Evolutionary conservation across 345 rosid genomes (phyloP).

Genomic region (Leavenworthia alabamica): DNA sequence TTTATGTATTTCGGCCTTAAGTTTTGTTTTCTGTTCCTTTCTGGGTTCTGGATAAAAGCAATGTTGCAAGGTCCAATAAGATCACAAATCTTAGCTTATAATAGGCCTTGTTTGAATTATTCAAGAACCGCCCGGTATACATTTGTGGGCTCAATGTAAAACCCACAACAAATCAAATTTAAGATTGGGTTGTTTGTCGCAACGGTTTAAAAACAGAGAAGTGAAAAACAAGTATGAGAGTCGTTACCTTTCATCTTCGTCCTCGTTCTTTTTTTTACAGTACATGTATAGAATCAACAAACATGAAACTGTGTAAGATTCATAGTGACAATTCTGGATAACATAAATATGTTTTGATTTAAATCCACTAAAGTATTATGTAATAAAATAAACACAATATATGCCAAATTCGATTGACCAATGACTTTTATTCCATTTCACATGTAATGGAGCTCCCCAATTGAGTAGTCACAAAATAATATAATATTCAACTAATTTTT

Average conservation of each 20-base stretch:
- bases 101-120: neutral
- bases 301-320: neutral
- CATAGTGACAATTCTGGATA: neutral
- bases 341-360: neutral
- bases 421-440: neutral
- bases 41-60: slow-evolving; percentile 1
- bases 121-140: neutral
- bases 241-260: neutral
- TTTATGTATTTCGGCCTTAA: neutral
- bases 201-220: neutral
- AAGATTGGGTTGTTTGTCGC: neutral
- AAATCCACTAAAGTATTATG: neutral
- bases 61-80: slow-evolving; percentile 7
- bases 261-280: neutral
- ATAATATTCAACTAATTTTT: neutral
- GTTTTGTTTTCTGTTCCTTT: neutral
- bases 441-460: neutral
- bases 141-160: neutral
- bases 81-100: neutral
- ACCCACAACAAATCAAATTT: neutral
- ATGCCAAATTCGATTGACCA: neutral
- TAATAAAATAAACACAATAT: neutral
- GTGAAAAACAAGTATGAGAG: too few relatives aligned
- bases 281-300: neutral
- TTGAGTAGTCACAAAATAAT: too few relatives aligned